Base-by-base conservation (phyloP, 2,329 filamentous ascomycete species). In the Coniosporium tulheliwenetii region DNA sequence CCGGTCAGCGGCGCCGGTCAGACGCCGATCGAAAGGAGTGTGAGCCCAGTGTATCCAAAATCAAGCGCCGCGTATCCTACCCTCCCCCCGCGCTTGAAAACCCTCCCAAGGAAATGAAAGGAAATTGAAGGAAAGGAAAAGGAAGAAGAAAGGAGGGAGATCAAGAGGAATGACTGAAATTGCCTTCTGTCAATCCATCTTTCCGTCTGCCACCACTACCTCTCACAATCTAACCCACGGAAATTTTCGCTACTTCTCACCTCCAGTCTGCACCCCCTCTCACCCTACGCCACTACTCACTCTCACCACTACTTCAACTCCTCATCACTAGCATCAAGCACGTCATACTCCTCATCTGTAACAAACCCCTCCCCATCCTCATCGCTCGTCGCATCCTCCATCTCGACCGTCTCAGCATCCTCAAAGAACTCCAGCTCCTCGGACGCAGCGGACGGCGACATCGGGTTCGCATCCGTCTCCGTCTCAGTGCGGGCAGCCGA, bases 311-410 rank as follows among this genome's bases (percentile, higher is more conserved):
- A 31, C 15, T 26, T 32, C 49, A 73, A 81, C 58, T 96, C 89
- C 59, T 93, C 84, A 50, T 96, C 89, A 44, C 85, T 93, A 36
- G 86, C 89, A 64, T 95, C 86, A 37, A 96, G 76, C 48, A 96
- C 87, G 54, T 98, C 91, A 59, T 96, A 98, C 64, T 98, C 91
- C 60, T 96, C 91, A 48, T 98, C 91, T 0, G 91, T 96, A 69
- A 93, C 65, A 69, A 94, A 95, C 10, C 80, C 83, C 44, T 82
- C 77, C 32, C 8, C 30, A n/a, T 26, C 19, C 32, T 33, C 32
- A 33, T 33, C 32, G 8, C 32, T 33, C 10, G 39, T 45, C 16
- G 56, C 50, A 14, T 60, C 61, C 37, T 58, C 52, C 38, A 66
- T 57, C 7, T 71, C 67, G 43, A 77, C 64, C 47, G 69, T 75